Evolutionary conservation across 2,329 filamentous ascomycete species (phyloP), one percentile per base, ranked within the genome.

Genomic region (Apiospora aurea): DNA sequence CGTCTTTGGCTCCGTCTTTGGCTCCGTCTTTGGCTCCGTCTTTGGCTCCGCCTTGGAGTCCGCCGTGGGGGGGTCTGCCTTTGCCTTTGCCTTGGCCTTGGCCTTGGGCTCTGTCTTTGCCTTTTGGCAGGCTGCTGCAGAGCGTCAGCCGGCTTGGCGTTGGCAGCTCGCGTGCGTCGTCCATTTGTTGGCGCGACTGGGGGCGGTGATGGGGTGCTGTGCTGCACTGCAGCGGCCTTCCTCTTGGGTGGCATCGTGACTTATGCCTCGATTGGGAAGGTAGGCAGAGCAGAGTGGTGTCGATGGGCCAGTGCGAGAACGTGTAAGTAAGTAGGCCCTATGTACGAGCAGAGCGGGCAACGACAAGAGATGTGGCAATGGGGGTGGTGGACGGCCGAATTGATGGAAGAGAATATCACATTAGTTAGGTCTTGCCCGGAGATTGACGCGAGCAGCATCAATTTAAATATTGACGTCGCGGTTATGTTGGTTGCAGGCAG

Each of bases 201-300:
- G 5, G 67, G 21, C 29, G n/a, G 46, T 26, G 41, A 24, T 4
- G 66, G 46, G 7, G 66, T 46, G 24, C 14, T 46, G 46, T 21
- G 14, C 46, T 44, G 46, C 66, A 68, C 41, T 29, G 66, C 53
- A 38, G 53, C 53, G 8, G 57, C 57, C 57, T 41, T 64, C n/a
- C 57, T 64, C 57, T 24, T 64, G 57, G 57, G 57, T n/a, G 57
- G 34, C 57, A 64, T 64, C 29, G 29, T 64, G 57, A n/a, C 57
- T 64, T 18, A n/a, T 41, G 18, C 10, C 18, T 24, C 34, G 13
- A 64, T 46, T 47, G 67, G 11, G 41, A 46, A 24, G 67, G 46
- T 46, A 29, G 24, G 8, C 18, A 49, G 41, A n/a, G 7, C n/a
- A 26, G 24, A 14, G 46, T 38, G 46, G 41, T 51, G 26, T 44